Evolutionary conservation across 345 rosid genomes (phyloP).

Genomic region (Eucalyptus marginata): DNA sequence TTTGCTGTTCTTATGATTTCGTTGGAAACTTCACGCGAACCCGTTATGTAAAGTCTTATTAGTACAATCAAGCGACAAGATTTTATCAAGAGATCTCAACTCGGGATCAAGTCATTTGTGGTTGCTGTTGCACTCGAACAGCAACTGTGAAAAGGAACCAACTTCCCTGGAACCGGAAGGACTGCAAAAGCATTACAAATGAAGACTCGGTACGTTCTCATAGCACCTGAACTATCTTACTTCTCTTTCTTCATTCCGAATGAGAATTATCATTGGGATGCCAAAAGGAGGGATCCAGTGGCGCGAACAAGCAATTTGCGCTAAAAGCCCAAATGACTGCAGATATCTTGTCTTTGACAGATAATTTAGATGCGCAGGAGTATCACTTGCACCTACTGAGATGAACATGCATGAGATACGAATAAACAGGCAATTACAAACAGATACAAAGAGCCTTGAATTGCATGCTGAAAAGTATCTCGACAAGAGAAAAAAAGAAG

Average conservation of each 20-base stretch:
- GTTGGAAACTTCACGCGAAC: neutral
- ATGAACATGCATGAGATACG: neutral
- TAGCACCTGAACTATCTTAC: neutral
- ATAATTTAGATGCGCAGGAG: neutral
- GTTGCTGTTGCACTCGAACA: accelerated
- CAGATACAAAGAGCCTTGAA: neutral
- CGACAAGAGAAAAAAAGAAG: neutral
- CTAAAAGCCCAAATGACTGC: neutral
- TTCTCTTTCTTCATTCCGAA: neutral
- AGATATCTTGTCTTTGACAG: neutral
- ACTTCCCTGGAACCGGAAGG: neutral
- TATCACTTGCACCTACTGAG: neutral
- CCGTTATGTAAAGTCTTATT: neutral
- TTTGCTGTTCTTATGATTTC: neutral
- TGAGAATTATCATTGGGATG: neutral
- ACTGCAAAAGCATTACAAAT: neutral
- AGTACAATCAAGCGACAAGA: neutral
- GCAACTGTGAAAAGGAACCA: neutral
- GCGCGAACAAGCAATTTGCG: neutral
- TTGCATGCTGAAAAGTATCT: neutral
- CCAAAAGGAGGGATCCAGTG: neutral
- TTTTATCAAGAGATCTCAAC: neutral
- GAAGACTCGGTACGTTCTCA: neutral
- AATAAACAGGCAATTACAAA: neutral
- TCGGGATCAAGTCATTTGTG: neutral